Conservation (phyloP, 352 stramenopile species). For the Phytopythium cucurbitacearum region DNA sequence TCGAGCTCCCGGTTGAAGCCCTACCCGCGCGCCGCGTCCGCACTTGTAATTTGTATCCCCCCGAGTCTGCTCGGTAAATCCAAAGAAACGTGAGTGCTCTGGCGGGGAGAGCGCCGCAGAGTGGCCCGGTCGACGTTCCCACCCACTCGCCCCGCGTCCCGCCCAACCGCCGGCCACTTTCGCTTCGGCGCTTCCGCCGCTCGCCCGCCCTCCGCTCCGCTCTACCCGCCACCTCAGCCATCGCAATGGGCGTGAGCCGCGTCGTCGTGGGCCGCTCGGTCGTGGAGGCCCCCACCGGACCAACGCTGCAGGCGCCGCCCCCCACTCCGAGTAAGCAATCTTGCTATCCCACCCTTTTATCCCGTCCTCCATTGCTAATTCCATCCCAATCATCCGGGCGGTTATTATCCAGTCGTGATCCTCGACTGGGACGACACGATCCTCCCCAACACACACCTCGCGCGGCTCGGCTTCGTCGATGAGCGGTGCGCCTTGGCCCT, state of each 20-base stretch:
- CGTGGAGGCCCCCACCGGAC: constrained; percentile 1
- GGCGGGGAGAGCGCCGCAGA: too few relatives aligned
- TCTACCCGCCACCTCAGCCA: neutral
- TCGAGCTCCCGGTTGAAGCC: neutral
- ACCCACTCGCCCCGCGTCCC: too few relatives aligned
- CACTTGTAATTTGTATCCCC: neutral
- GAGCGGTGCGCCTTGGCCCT: constrained; percentile 42
- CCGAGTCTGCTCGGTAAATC: neutral
- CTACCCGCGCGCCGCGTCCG: neutral
- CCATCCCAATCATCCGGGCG: neutral
- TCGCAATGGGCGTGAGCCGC: constrained; percentile 1
- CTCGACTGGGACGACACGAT: constrained; percentile 84
- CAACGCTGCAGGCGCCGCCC: neutral
- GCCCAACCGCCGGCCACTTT: too few relatives aligned
- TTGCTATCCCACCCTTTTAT: neutral
- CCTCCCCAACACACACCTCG: constrained; percentile 65
- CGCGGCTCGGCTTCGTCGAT: constrained; percentile 56
- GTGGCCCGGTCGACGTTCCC: too few relatives aligned
- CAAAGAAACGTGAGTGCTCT: neutral
- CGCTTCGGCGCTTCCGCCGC: too few relatives aligned
- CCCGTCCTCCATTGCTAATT: neutral
- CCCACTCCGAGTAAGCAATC: constrained; percentile 1
- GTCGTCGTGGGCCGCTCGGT: neutral
- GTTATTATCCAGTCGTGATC: constrained; percentile 41
- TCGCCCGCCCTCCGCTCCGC: neutral